Conservation (phyloP, 1,139 yeast species). For the Kodamaea fungicola region DNA sequence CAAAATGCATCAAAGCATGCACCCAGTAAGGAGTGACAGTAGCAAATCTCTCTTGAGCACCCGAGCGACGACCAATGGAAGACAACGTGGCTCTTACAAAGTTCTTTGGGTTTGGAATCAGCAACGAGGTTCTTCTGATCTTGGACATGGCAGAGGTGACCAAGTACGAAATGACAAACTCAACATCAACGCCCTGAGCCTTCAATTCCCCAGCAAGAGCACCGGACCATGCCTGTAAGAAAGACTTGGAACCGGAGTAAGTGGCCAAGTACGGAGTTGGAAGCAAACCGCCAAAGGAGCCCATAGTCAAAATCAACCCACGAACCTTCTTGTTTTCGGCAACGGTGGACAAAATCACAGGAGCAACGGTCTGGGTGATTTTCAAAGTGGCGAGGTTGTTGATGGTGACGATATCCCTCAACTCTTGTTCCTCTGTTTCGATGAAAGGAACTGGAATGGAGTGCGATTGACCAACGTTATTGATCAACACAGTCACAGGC, state of each 20-base stretch:
- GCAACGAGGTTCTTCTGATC: slow-evolving; percentile 67
- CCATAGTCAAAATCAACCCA: slow-evolving; percentile 89
- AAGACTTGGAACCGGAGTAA: slow-evolving; percentile 95
- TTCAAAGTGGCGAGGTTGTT: slow-evolving; percentile 83
- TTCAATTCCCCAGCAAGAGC: slow-evolving; percentile 87
- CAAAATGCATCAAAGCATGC: slow-evolving; percentile 91
- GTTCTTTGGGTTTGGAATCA: slow-evolving; percentile 77
- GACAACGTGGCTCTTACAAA: slow-evolving; percentile 72
- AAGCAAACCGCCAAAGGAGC: slow-evolving; percentile 90
- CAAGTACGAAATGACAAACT: slow-evolving; percentile 81
- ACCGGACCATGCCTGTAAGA: slow-evolving; percentile 87
- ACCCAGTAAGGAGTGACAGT: slow-evolving; percentile 91
- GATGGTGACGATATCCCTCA: slow-evolving; percentile 75
- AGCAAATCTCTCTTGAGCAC: slow-evolving; percentile 88
- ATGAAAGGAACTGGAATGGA: slow-evolving; percentile 90
- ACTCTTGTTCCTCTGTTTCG: slow-evolving; percentile 72
- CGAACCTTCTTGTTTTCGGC: slow-evolving; percentile 35
- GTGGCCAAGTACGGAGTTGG: slow-evolving; percentile 93
- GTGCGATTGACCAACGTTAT: slow-evolving; percentile 94
- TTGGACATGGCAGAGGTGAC: slow-evolving; percentile 97
- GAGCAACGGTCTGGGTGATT: slow-evolving; percentile 74
- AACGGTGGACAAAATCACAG: slow-evolving; percentile 58
- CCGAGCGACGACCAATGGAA: slow-evolving; percentile 77
- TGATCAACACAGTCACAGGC: slow-evolving; percentile 72
- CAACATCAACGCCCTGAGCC: slow-evolving; percentile 72